Conservation (phyloP, 1,139 yeast species). For the Candida albicans region DNA sequence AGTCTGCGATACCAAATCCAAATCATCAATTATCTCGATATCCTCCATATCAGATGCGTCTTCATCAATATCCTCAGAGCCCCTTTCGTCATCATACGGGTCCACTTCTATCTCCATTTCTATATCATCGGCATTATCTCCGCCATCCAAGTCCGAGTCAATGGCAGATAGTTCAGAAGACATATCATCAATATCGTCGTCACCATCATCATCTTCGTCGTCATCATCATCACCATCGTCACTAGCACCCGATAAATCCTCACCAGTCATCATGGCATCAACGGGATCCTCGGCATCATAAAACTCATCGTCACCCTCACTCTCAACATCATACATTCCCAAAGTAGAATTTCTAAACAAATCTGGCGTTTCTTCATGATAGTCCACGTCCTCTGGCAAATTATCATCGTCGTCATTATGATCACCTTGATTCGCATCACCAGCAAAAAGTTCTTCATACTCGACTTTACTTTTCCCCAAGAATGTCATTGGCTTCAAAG, state of each 20-base stretch:
- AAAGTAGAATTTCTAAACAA: slow-evolving; percentile 83
- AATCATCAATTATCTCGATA: slow-evolving; percentile 46
- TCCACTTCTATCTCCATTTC: slow-evolving; percentile 19
- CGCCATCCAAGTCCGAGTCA: slow-evolving; percentile 16
- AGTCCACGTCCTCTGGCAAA: slow-evolving; percentile 54
- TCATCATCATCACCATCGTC: slow-evolving; percentile 23
- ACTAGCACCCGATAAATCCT: slow-evolving; percentile 23
- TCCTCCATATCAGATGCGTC: slow-evolving; percentile 28
- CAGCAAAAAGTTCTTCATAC: slow-evolving; percentile 56
- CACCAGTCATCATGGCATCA: slow-evolving; percentile 37
- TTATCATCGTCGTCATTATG: slow-evolving; percentile 61
- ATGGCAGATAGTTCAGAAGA: slow-evolving; percentile 16
- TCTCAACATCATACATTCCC: slow-evolving; percentile 86
- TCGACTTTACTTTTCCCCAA: slow-evolving; percentile 64
- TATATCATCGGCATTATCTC: slow-evolving; percentile 20
- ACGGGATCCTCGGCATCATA: slow-evolving; percentile 25
- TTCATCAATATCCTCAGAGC: slow-evolving; percentile 10
- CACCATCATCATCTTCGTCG: slow-evolving; percentile 28
- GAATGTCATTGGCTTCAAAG: slow-evolving; percentile 60
- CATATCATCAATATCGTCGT: slow-evolving; percentile 25
- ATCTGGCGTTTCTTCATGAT: slow-evolving; percentile 78
- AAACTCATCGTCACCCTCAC: slow-evolving; percentile 47
- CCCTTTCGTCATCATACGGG: slow-evolving; percentile 16
- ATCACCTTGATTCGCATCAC: slow-evolving; percentile 23
- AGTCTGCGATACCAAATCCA: slow-evolving; percentile 29